Base-by-base conservation (phyloP, 2,329 filamentous ascomycete species). In the Trichoderma sp. region DNA sequence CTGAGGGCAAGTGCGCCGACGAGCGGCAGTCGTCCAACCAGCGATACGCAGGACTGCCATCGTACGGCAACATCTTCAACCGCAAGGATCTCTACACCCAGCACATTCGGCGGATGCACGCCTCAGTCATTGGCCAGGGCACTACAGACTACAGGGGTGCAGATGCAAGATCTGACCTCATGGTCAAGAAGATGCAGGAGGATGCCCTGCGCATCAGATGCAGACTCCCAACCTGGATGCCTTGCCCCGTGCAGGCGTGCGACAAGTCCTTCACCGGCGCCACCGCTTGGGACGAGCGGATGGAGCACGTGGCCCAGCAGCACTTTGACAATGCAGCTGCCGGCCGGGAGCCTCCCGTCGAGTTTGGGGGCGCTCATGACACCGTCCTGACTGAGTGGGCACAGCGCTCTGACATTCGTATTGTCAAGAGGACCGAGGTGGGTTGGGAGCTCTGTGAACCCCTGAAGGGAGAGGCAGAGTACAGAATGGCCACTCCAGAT, bases 61-160 rank as follows among this genome's bases (percentile, higher is more conserved):
- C 83, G 50, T 90, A 91, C 76, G 90, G 86, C n/a, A 82, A 83
- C 36, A 84, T 87, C 76, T 97, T 97, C 84, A 97, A 97, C 81
- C 92, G 95, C 77, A 97, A 97, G 79, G 95, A 98, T 77, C 88
- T 98, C 11, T 97, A 95, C 82, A 93, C 92, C 0, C 94, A 97
- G 77, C 95, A 98, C 78, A 86, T 95, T 2, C 88, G 93, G 6
- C 91, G 95, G 61, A 97, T 97, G 93, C 95, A 98, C 78, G 85
- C 88, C 0, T 23, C 50, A 9, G 55, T 47, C 39, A 87, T 88
- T 0, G 80, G 85, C 69, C 73, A 80, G 2, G 82, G 81, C 72
- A 82, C 81, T 68, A 78, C 81, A 70, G 76, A 79, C 30, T 78
- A 77, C 72, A 85, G 81, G 76, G 80, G 76, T 73, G 75, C 73